Evolutionary conservation across 139 green algal genomes (phyloP), one percentile per base, ranked within the genome.

Genomic region (Trebouxia sp.): DNA sequence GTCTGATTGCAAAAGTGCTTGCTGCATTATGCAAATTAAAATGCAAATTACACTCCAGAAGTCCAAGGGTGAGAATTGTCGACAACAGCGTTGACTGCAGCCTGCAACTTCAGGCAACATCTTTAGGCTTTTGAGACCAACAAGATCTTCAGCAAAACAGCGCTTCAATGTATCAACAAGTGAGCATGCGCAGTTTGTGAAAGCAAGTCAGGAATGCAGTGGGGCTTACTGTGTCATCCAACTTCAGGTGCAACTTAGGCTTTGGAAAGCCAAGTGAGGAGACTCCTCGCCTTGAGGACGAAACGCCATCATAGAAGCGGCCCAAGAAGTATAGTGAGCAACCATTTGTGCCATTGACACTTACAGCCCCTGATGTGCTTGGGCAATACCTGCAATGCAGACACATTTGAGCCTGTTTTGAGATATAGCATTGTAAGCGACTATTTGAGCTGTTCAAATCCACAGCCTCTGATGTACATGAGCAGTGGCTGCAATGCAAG

Each of bases 231-330:
- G 37, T 37, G 6, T 75, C 50, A 48, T 84, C 55, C 24, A 56
- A 76, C 12, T 80, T 55, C 20, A 96, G 87, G 65, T 93, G 92
- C 55, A 97, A 84, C 79, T 97, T 98, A 12, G 89, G 92, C 79
- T 98, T 98, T 37, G 89, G 85, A 88, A 90, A 97, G 24, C 76
- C 58, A 10, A 94, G 78, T 14, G 89, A 79, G 10, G 88, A 92
- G 1, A 92, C 69, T 11, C 84, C 81, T 47, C 62, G 56, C 22
- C 85, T 28, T 10, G 41, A 30, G 24, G 80, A 39, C 0, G 32
- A 51, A 15, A 93, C 66, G 80, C 87, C 89, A 75, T 96, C 92
- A 67, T 95, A 94, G 42, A 94, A 92, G 22, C 56, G 53, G 8
- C 87, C 88, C 58, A 90, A 81, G 58, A 87, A 89, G 55, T 77